These are phyloP conservation scores for Schizosaccharomyces cryophilus DNA, from an alignment of 805 yeast species.

Conservation along the genomic window DNA sequence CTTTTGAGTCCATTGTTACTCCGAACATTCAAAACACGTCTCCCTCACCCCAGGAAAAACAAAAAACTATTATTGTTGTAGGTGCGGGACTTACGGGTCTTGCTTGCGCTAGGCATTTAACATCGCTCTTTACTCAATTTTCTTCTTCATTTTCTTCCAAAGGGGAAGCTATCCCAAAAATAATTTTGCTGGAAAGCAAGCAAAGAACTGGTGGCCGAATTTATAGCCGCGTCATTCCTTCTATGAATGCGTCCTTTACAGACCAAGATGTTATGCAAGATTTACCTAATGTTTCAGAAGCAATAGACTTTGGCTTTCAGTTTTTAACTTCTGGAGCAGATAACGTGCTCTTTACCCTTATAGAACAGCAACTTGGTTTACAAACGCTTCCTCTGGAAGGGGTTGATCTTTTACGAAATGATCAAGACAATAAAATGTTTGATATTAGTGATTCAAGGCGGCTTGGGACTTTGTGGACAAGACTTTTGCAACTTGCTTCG, in stretches of 20 bases:
- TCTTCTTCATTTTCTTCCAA: constrained; percentile 13
- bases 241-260: neutral
- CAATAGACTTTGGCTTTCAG: neutral
- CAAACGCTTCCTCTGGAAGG: neutral
- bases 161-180: constrained; percentile 19
- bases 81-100: constrained; percentile 97
- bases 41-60: constrained; percentile 8
- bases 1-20: constrained; percentile 5
- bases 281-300: neutral
- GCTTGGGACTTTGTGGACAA: neutral
- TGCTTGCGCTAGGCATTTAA: constrained; percentile 87
- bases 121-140: constrained; percentile 26
- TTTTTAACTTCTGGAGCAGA: neutral
- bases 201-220: constrained; percentile 21
- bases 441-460: neutral
- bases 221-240: constrained; percentile 10
- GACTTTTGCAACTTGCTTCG: neutral
- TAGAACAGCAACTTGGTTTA: neutral
- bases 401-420: neutral
- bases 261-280: neutral
- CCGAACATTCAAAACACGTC: constrained; percentile 4
- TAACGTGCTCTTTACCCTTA: neutral
- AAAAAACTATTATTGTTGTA: constrained; percentile 34
- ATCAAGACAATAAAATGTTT: neutral
- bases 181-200: constrained; percentile 18